Conservation (phyloP, 345 rosid species). For the Camelina laxa region DNA sequence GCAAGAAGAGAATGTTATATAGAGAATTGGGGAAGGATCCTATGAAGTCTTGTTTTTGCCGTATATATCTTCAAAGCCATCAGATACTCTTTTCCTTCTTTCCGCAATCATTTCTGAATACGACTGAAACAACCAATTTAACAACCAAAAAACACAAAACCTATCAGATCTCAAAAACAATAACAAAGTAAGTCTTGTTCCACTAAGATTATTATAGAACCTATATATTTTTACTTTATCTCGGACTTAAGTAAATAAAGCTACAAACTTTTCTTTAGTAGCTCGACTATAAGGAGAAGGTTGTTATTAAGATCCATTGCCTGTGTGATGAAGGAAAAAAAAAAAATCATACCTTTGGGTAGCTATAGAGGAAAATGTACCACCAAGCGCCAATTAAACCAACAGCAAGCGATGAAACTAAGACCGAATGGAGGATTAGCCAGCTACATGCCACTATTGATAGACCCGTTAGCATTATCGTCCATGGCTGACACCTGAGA, state of each 20-base stretch:
- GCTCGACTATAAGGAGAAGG: not conserved
- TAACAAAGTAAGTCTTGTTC: not conserved
- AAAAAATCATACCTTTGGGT: slow-evolving; percentile 68
- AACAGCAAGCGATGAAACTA: slow-evolving; percentile 53
- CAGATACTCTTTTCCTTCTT: slow-evolving; percentile 69
- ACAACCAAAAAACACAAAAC: not conserved
- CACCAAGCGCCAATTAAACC: slow-evolving; percentile 71
- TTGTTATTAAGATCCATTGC: not conserved
- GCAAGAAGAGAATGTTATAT: not conserved
- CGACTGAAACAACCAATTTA: slow-evolving; percentile 57
- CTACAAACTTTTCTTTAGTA: not conserved
- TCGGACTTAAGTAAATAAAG: not conserved
- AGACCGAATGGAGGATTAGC: slow-evolving; percentile 62
- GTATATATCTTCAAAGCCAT: slow-evolving; percentile 79
- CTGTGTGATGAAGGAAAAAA: too few relatives aligned
- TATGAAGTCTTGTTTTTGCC: slow-evolving; percentile 61
- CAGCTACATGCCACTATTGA: slow-evolving; percentile 68
- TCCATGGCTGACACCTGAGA: slow-evolving; percentile 98
- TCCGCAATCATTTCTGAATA: slow-evolving; percentile 78
- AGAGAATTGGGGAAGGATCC: slow-evolving; percentile 10
- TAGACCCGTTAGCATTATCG: slow-evolving; percentile 71
- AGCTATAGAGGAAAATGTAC: slow-evolving; percentile 85
- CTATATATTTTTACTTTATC: not conserved
- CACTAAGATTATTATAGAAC: not conserved
- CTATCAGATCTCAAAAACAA: slow-evolving; percentile 3